phyloP scores from a whole-genome alignment of 495 filamentous ascomycete species.

The Penicillium atrosanguineum region DNA sequence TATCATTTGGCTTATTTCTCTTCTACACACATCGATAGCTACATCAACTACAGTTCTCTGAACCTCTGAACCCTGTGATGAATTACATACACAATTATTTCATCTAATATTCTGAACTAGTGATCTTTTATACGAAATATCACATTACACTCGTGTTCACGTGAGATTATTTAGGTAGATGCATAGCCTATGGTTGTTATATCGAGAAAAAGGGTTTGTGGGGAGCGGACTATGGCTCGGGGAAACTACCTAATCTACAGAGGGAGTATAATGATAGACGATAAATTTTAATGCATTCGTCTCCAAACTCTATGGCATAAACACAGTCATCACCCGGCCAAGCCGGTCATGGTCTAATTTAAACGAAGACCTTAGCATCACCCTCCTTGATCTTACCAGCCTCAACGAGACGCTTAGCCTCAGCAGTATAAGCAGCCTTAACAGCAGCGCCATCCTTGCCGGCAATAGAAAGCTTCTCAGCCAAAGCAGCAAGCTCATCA shows the following conservation, averaged over 20 bases:
- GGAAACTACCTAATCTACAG: too few relatives aligned
- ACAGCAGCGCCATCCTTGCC: constrained; percentile 57
- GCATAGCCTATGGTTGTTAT: too few relatives aligned
- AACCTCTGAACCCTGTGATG: too few relatives aligned
- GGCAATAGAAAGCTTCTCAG: constrained; percentile 63
- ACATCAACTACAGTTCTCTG: too few relatives aligned
- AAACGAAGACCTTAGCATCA: constrained; percentile 59
- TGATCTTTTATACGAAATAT: too few relatives aligned
- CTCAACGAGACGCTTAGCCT: constrained; percentile 69
- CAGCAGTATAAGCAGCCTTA: constrained; percentile 65
- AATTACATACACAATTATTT: too few relatives aligned
- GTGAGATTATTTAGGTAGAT: too few relatives aligned
- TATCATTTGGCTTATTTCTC: neutral
- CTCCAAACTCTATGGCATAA: neutral
- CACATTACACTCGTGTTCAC: too few relatives aligned
- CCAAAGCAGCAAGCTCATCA: constrained; percentile 80
- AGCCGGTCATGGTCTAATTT: constrained; percentile 12
- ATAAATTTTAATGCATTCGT: constrained; percentile 1
- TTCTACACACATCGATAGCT: too few relatives aligned
- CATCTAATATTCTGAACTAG: too few relatives aligned
- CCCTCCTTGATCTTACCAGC: constrained; percentile 82
- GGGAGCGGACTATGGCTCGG: too few relatives aligned
- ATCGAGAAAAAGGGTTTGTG: too few relatives aligned
- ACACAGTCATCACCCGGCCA: neutral
- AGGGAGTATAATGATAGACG: neutral